Evolutionary conservation across 768 basidiomycete species (phyloP), one percentile per base, ranked within the genome.

Genomic region (Xerocomellus dryophilus): DNA sequence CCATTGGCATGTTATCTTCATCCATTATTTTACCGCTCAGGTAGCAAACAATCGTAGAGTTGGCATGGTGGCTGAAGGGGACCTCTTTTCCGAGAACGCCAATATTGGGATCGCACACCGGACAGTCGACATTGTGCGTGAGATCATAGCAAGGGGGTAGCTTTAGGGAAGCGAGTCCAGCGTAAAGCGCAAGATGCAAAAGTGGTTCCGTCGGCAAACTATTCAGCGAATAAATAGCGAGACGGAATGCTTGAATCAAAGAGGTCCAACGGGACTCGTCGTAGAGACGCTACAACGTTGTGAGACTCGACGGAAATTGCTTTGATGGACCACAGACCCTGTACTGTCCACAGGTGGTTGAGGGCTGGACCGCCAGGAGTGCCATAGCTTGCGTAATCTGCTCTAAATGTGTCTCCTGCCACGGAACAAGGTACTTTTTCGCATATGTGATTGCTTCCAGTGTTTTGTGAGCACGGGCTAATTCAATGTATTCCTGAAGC

Each of bases 11-110:
- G 62, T 95, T 95, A 66, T 93, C 85, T 59, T 85, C 94, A 63
- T 97, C 90, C 88, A 98, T 96, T 51, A 98, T 94, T 68, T 86
- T 85, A 23, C 96, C 94, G 58, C 82, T 93, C 64, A 98, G 80
- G 48, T 84, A 74, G 66, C 97, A 98, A 15, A 98, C 95, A 50
- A 99, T 91, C 0, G 92, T 96, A 20, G 93, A 96, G 66, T 96
- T 98, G 38, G 88, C 85, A 67, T 98, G 94, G 73, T 98, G 95
- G 61, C 90, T 91, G 66, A 82, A 85, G 1, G 97, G 95, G 0
- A 98, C 93, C 59, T 93, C 90, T 52, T 79, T 76, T 12, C 90
- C 92, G 8, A 99, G 81, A 54, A 80, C 76, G 20, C 86, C 85
- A 9, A 95, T 76, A 21, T 85, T 83, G 2, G 81, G 71, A 36